These are phyloP conservation scores for Nakazawaea holstii DNA, from an alignment of 805 yeast genomes.

Conservation along the genomic window DNA sequence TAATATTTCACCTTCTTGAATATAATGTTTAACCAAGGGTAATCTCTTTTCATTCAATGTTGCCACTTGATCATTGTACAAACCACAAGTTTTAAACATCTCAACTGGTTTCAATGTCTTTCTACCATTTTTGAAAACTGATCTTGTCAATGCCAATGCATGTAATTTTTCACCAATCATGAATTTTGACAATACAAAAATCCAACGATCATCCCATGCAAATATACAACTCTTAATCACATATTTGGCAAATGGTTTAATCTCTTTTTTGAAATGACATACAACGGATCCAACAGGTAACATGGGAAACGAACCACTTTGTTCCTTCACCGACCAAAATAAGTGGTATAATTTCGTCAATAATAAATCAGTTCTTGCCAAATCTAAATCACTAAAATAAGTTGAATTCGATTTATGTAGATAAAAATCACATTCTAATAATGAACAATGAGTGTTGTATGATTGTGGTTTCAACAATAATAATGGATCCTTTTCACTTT, in stretches of 20 bases:
- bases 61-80: constrained; percentile 48
- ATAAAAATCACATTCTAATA: constrained; percentile 80
- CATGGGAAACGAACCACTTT: constrained; percentile 44
- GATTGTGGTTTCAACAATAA: constrained; percentile 38
- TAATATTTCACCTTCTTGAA: constrained; percentile 15
- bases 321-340: constrained; percentile 35
- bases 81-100: constrained; percentile 50
- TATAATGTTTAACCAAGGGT: constrained; percentile 31
- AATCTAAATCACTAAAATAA: constrained; percentile 76
- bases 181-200: constrained; percentile 65
- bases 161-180: constrained; percentile 26
- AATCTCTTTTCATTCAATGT: constrained; percentile 33
- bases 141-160: constrained; percentile 66
- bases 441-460: constrained; percentile 55
- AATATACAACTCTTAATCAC: constrained; percentile 51
- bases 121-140: constrained; percentile 76
- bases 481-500: constrained; percentile 8
- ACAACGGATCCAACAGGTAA: constrained; percentile 74
- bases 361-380: constrained; percentile 65
- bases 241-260: constrained; percentile 60
- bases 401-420: constrained; percentile 86
- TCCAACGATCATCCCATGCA: constrained; percentile 88
- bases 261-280: constrained; percentile 65
- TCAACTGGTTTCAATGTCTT: constrained; percentile 66
- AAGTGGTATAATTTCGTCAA: constrained; percentile 50